Percentiles rank a stretch among this genome's conserved stretches.
Conservation (phyloP, 495 filamentous ascomycete species). For the Neurospora tetrasperma region DNA sequence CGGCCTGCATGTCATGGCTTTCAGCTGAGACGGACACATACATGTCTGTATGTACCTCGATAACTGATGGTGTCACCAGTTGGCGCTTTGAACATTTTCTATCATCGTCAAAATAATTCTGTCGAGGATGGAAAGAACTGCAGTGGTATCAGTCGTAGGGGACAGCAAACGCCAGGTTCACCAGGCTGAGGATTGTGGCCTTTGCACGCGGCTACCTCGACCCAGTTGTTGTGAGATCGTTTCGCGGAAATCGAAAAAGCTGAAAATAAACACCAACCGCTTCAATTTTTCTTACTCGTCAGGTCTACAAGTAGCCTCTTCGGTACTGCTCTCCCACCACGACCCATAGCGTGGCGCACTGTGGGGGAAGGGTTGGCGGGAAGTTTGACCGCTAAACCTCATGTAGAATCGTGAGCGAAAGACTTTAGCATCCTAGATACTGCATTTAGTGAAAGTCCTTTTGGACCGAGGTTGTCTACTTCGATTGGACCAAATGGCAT, state of each 20-base stretch:
- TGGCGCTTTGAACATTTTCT: background rate
- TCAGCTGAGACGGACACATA: background rate
- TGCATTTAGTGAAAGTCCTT: background rate
- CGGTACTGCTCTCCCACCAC: constrained; percentile 1
- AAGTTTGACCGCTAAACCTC: background rate
- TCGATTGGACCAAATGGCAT: background rate
- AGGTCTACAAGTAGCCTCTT: too few species aligned
- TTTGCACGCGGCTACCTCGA: background rate
- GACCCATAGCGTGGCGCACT: background rate
- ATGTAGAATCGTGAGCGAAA: background rate
- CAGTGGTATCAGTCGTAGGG: background rate
- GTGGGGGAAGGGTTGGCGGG: background rate
- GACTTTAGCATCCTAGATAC: background rate
- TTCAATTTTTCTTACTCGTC: background rate
- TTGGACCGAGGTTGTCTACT: background rate
- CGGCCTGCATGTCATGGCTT: background rate
- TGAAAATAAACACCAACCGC: constrained; percentile 9
- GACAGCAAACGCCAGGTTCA: background rate
- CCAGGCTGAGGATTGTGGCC: constrained; percentile 1
- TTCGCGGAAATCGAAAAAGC: background rate
- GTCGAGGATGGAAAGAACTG: background rate
- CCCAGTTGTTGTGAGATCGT: background rate
- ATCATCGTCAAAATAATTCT: background rate
- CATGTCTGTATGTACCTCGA: background rate
- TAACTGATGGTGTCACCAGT: background rate